Evolutionary conservation across 2,329 filamentous ascomycete species (phyloP).

Genomic region (Stromatinia cepivora): DNA sequence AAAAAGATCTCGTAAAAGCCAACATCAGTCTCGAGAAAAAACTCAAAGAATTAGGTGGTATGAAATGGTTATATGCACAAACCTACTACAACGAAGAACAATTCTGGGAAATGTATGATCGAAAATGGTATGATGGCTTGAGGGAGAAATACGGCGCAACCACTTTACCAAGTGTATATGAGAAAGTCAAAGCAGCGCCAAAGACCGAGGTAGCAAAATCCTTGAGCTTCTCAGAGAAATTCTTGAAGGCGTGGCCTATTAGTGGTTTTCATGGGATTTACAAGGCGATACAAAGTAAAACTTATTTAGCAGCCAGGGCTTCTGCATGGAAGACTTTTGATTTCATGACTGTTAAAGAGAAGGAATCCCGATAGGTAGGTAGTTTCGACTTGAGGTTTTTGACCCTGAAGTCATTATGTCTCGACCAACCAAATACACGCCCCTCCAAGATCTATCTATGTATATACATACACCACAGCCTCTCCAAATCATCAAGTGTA

Average conservation of each 20-base stretch:
- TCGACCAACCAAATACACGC: not conserved
- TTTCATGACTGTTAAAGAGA: not conserved
- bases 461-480: not conserved
- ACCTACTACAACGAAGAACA: slow-evolving; percentile 76
- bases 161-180: slow-evolving; percentile 65
- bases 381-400: too few relatives aligned
- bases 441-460: not conserved
- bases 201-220: slow-evolving; percentile 51
- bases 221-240: slow-evolving; percentile 44
- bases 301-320: slow-evolving; percentile 37
- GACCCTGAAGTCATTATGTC: not conserved
- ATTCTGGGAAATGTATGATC: slow-evolving; percentile 66
- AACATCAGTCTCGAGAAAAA: slow-evolving; percentile 73
- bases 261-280: slow-evolving; percentile 60
- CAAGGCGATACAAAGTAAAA: slow-evolving; percentile 56
- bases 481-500: not conserved
- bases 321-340: slow-evolving; percentile 33
- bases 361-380: not conserved
- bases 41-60: slow-evolving; percentile 67
- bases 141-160: slow-evolving; percentile 62
- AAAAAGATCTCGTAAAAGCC: slow-evolving; percentile 61
- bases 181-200: slow-evolving; percentile 61
- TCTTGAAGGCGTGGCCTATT: slow-evolving; percentile 55
- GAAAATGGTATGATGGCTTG: slow-evolving; percentile 61
- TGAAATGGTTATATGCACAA: slow-evolving; percentile 87